Evolutionary conservation across 2,329 filamentous ascomycete species (phyloP), one percentile per base, ranked within the genome.

Genomic region (Seiridium cupressi): DNA sequence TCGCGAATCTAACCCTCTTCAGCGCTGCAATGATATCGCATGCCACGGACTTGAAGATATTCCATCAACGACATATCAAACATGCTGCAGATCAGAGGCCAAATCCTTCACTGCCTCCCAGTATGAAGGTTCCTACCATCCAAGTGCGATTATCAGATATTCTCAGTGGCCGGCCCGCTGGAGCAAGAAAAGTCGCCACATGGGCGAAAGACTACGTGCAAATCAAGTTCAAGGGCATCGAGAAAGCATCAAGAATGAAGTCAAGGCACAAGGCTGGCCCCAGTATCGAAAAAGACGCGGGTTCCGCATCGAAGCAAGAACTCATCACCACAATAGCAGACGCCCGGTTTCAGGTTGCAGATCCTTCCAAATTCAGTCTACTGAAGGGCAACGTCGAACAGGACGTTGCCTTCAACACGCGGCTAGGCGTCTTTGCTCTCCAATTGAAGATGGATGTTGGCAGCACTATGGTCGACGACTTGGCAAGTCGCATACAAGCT

Each of bases 141-240:
- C 74, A 78, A 57, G 72, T 85, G 34, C 77, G 75, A n/a, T 71
- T 86, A 1, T 79, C 82, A 0, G 79, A 80, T 26, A 69, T 81
- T 38, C 63, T 78, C 51, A 64, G 57, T 35, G 63, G 60, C 38
- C 63, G 61, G 54, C 68, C 62, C 18, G 60, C 57, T 11, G 62
- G 63, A 42, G 44, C 61, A 18, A 61, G 51, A 64, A 64, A 55
- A 63, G 58, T 67, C 66, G 57, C 65, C 56, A 73, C 77, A 3
- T 90, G 87, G 87, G 86, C 85, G 1, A 77, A 80, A 46, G 82
- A 90, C 61, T 79, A 80, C 42, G 78, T 90, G 35, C 79, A 81
- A 55, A 76, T 91, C 55, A 78, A 77, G n/a, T 88, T 87, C 67
- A 80, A 75, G 61, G 81, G 78, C 11, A 72, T 83, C 34, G 74